phyloP scores from a whole-genome alignment of 768 basidiomycete species.

The Lentinula lateritia region DNA sequence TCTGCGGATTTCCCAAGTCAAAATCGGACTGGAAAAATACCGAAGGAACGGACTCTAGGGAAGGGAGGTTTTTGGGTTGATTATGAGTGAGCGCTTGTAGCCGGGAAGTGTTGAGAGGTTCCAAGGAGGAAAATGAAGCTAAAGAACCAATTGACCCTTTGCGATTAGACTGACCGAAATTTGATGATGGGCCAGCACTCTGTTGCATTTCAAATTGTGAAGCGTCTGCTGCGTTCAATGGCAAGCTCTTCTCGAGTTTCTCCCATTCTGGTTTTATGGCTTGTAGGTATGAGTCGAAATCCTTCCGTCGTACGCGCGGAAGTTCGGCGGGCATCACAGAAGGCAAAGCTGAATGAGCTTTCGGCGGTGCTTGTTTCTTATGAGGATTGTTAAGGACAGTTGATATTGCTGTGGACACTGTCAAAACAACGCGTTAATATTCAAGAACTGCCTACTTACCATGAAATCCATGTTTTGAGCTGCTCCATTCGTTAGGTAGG shows the following conservation, averaged over 20 bases:
- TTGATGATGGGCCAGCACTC: slow-evolving; percentile 27
- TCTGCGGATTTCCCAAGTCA: slow-evolving; percentile 74
- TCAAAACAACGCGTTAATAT: neutral
- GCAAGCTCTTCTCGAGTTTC: slow-evolving; percentile 41
- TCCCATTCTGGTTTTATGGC: slow-evolving; percentile 76
- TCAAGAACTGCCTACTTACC: slow-evolving; percentile 39
- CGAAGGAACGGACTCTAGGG: slow-evolving; percentile 69
- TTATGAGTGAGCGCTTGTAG: slow-evolving; percentile 17
- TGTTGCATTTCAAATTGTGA: slow-evolving; percentile 33
- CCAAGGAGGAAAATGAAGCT: slow-evolving; percentile 5
- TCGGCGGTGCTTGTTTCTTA: slow-evolving; percentile 78
- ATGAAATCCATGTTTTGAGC: slow-evolving; percentile 82
- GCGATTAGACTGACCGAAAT: slow-evolving; percentile 22
- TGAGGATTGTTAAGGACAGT: slow-evolving; percentile 91
- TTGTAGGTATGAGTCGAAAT: slow-evolving; percentile 79
- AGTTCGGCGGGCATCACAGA: slow-evolving; percentile 67
- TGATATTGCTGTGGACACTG: slow-evolving; percentile 65
- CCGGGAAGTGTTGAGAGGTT: slow-evolving; percentile 3
- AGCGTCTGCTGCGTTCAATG: slow-evolving; percentile 12
- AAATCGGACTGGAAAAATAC: slow-evolving; percentile 80
- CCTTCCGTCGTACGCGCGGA: slow-evolving; percentile 73
- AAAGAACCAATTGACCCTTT: slow-evolving; percentile 8
- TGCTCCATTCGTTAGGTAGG: slow-evolving; percentile 69
- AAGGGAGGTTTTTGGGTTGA: slow-evolving; percentile 48
- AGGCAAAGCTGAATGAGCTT: slow-evolving; percentile 78